phyloP scores from a whole-genome alignment of 306 rosid species.

The Leucaena leucocephala region DNA sequence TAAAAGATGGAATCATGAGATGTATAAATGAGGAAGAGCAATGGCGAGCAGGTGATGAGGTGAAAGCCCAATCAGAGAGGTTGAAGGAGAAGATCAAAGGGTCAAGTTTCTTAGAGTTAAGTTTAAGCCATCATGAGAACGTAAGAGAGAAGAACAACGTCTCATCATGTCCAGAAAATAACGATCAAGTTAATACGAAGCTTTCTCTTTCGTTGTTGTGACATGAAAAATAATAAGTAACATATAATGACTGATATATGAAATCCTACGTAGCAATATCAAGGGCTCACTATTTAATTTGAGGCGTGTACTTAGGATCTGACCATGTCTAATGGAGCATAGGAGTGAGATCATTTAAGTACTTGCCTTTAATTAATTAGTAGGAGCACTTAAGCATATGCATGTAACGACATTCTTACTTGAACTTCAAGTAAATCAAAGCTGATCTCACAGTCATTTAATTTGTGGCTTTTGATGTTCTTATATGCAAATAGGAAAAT shows the following conservation, averaged over 20 bases:
- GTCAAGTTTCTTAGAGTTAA: conserved; percentile 48
- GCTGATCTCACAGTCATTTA: neutral
- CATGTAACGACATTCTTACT: conserved; percentile 26
- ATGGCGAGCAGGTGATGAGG: conserved; percentile 5
- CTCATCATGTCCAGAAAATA: conserved; percentile 21
- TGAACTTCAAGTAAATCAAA: neutral
- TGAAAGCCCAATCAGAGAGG: conserved; percentile 19
- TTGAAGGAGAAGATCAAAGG: conserved; percentile 42
- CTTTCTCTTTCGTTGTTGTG: conserved; percentile 61
- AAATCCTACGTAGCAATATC: neutral
- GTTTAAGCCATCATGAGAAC: conserved; percentile 48
- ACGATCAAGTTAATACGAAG: conserved; percentile 39
- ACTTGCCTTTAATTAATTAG: conserved; percentile 50
- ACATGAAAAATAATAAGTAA: neutral
- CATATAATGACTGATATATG: neutral
- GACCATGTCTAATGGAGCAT: conserved; percentile 44
- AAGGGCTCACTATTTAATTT: conserved; percentile 17
- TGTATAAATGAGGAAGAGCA: conserved; percentile 29
- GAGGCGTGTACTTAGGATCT: conserved; percentile 71
- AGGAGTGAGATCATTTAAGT: conserved; percentile 71
- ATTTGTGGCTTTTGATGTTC: neutral
- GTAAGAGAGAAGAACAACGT: neutral
- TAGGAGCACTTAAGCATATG: neutral
- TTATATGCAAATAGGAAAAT: neutral
- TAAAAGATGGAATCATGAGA: neutral